Base-by-base conservation (phyloP, 768 basidiomycete genomes). In the Gautieria morchelliformis region DNA sequence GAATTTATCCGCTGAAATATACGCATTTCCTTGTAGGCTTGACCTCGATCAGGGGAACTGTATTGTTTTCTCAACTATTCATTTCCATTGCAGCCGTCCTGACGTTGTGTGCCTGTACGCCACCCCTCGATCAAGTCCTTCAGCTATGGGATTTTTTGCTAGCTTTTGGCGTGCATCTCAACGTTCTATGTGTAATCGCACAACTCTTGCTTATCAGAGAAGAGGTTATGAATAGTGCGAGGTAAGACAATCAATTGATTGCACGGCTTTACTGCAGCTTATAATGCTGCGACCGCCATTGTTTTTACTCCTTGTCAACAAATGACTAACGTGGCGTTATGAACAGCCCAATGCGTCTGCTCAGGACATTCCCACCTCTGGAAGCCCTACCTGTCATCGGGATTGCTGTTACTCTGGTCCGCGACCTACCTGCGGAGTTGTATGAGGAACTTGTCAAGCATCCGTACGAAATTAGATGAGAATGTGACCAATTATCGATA, bases 131-230 rank as follows among this genome's bases (percentile, higher is more conserved):
- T 66, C 89, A 98, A 72, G 95, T 97, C 24, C 76, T 99, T 30
- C 85, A 85, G 62, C 73, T 99, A 53, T 99, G 96, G 95, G 96
- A 99, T 69, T 99, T 98, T 67, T 78, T 99, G 9, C 78, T 99
- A 27, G 92, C 95, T 4, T 98, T 94, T 65, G 96, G 96, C 14
- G 89, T 94, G 22, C 96, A 98, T 66, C 77, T 99, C 19, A 99
- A 99, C 65, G 87, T 99, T 11, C 76, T 99, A 15, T 97, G 94
- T 66, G 93, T 98, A 3, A 97, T 98, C 59, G 95, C 96, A 7
- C 96, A 98, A 65, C 72, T 99, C 4, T 68, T 94, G 4, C 79
- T 95, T 11, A 95, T 97, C 71, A 78, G 93, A 58, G 87, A 90
- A 46, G 89, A 93, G 47, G 81, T 99, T 48, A 92, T 99, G 85